A percentile compares a stretch with the other conserved stretches of the same genome.
Evolutionary conservation across 2,329 filamentous ascomycete species (phyloP).

Genomic region (Sporothrix schenckii): DNA sequence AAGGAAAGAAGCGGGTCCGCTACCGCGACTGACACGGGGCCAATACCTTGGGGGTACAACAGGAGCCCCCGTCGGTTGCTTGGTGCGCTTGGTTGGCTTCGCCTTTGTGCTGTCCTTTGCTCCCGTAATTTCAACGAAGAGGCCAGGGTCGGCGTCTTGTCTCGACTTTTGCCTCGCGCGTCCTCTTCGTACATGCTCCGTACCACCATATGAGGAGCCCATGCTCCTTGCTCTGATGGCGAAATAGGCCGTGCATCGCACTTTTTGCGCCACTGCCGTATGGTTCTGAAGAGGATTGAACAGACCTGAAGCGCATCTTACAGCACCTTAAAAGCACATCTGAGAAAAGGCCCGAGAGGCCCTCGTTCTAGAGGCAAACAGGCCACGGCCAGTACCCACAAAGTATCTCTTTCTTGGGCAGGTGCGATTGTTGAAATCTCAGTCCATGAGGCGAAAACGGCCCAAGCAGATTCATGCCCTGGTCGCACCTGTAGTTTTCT

Average conservation of each 20-base stretch:
- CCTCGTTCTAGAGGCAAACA: neutral
- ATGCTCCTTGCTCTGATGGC: neutral
- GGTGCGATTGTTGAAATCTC: constrained; percentile 11
- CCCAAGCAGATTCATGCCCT: constrained; percentile 1
- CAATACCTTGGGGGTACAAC: constrained; percentile 18
- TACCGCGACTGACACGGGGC: constrained; percentile 11
- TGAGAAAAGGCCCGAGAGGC: neutral
- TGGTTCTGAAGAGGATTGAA: neutral
- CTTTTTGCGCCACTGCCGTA: neutral
- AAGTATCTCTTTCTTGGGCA: constrained; percentile 4
- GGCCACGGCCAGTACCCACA: neutral
- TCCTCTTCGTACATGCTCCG: too few relatives aligned
- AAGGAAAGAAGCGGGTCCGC: constrained; percentile 1
- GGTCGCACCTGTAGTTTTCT: constrained; percentile 8
- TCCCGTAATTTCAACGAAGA: constrained; percentile 21
- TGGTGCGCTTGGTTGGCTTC: constrained; percentile 21
- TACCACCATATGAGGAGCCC: constrained; percentile 4
- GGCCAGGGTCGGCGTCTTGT: constrained; percentile 20
- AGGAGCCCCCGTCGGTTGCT: neutral
- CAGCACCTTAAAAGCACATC: neutral
- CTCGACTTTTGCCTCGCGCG: neutral
- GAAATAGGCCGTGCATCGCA: constrained; percentile 5
- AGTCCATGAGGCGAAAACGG: constrained; percentile 12
- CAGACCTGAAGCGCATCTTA: neutral
- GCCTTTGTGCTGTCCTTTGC: neutral